Evolutionary conservation across 805 yeast genomes (phyloP), one percentile per base, ranked within the genome.

Genomic region (Grigorovia jiainica): DNA sequence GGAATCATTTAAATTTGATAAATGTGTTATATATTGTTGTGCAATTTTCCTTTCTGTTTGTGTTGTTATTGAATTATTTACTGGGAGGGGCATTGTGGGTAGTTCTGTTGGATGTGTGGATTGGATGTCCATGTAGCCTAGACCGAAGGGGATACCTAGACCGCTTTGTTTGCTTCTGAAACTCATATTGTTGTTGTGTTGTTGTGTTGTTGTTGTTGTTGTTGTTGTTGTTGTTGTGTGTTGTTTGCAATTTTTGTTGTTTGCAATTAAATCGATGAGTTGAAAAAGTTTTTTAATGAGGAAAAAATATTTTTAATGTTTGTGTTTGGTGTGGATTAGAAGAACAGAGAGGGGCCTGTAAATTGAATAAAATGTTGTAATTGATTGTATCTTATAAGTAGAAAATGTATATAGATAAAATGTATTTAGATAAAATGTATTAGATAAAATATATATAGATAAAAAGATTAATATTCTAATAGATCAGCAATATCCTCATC

Each of bases 401-500:
- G n/a, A 7, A 29, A 13, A 29, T 29, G 32, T 29, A 29, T 29
- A 11, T 29, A 29, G 10, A 7, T 7, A 29, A 8, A 11, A 29
- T 29, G 32, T 29, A 29, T 29, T 7, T n/a, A n/a, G n/a, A n/a
- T n/a, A n/a, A n/a, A n/a, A n/a, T n/a, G n/a, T 29, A 16, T 36
- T n/a, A n/a, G n/a, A n/a, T n/a, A n/a, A n/a, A n/a, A n/a, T n/a
- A n/a, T n/a, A n/a, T n/a, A n/a, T n/a, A n/a, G n/a, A n/a, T n/a
- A n/a, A n/a, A n/a, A n/a, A n/a, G n/a, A n/a, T 50, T 55, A 75
- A 46, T 78, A 83, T 51, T 79, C 81, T 48, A 82, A 65, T 35
- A 81, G 64, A 42, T 81, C 79, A n/a, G 72, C 78, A 40, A 82
- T 79, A 47, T 82, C 90, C 40, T 72, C 76, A 52, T 81, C 87